Evolutionary conservation across 345 rosid genomes (phyloP).

Genomic region (Salix koriyanagi): DNA sequence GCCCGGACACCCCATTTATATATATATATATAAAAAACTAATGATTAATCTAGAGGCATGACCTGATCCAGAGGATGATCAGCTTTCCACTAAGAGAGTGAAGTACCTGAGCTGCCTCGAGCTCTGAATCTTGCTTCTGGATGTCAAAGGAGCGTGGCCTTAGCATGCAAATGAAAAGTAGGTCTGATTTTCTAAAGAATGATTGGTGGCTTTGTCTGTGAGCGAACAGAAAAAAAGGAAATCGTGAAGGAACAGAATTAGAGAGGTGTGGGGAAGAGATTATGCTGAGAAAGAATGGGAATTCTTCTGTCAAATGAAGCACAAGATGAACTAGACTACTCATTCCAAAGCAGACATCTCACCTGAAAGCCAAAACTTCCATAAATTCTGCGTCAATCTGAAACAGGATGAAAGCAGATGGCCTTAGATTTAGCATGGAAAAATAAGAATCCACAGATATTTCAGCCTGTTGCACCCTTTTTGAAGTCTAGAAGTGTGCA

Average conservation of each 20-base stretch:
- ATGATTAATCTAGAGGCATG: too few relatives aligned
- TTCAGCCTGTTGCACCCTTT: too few relatives aligned
- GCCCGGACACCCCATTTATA: too few relatives aligned
- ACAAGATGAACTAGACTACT: neutral
- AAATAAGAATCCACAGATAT: neutral
- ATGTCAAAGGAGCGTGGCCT: constrained; percentile 42
- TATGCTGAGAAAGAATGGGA: too few relatives aligned
- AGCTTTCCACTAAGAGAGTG: neutral
- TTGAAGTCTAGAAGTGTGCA: neutral
- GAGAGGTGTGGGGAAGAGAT: too few relatives aligned
- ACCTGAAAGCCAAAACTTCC: constrained; percentile 68
- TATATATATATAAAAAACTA: neutral
- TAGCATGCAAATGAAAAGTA: constrained; percentile 57
- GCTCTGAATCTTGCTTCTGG: constrained; percentile 47
- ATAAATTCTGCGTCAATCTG: constrained; percentile 64
- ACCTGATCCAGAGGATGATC: neutral
- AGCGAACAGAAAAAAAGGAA: neutral
- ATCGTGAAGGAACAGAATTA: too few relatives aligned
- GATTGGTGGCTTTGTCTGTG: constrained; percentile 60
- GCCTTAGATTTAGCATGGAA: constrained; percentile 2
- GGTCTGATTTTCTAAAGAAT: constrained; percentile 50
- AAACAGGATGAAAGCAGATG: neutral
- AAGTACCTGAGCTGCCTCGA: constrained; percentile 55
- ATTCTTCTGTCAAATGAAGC: too few relatives aligned
- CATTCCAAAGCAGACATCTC: neutral